Evolutionary conservation across 2,329 filamentous ascomycete species (phyloP).

Genomic region (Neofusicoccum parvum): DNA sequence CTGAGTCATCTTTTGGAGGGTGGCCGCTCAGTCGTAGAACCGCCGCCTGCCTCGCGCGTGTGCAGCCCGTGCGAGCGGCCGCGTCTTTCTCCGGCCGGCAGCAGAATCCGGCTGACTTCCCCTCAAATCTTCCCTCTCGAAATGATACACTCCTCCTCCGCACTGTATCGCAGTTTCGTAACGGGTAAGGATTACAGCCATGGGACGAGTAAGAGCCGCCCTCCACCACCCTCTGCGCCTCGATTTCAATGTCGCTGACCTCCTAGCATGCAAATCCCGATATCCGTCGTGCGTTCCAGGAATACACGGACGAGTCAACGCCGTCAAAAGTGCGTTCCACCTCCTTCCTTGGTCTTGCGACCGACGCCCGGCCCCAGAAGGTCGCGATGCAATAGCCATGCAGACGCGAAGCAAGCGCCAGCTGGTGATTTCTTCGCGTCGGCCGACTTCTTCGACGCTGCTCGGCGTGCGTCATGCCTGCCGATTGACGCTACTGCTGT

Average conservation of each 20-base stretch:
- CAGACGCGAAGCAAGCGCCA: background rate
- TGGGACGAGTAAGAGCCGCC: constrained; percentile 19
- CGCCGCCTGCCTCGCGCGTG: background rate
- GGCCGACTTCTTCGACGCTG: background rate
- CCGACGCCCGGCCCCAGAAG: background rate
- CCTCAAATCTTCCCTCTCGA: constrained; percentile 18
- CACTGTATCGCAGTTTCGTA: constrained; percentile 15
- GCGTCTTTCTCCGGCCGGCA: background rate
- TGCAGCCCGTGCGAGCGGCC: background rate
- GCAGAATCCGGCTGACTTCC: constrained; percentile 7
- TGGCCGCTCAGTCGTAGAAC: background rate
- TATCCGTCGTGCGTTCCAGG: constrained; percentile 42
- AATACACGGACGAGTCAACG: constrained; percentile 46
- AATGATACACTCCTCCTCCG: constrained; percentile 18
- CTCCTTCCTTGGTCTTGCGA: constrained; percentile 7
- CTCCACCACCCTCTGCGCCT: background rate
- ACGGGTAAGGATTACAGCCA: constrained; percentile 12
- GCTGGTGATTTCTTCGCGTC: background rate
- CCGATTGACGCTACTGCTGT: background rate
- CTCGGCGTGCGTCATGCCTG: background rate
- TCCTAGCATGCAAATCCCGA: constrained; percentile 44
- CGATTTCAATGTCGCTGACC: constrained; percentile 17
- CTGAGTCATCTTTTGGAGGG: background rate
- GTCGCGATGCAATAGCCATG: background rate
- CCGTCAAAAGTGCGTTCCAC: constrained; percentile 39